Evolutionary conservation across 805 yeast species (phyloP), one percentile per base, ranked within the genome.

Genomic region (Metschnikowia amazonensis): DNA sequence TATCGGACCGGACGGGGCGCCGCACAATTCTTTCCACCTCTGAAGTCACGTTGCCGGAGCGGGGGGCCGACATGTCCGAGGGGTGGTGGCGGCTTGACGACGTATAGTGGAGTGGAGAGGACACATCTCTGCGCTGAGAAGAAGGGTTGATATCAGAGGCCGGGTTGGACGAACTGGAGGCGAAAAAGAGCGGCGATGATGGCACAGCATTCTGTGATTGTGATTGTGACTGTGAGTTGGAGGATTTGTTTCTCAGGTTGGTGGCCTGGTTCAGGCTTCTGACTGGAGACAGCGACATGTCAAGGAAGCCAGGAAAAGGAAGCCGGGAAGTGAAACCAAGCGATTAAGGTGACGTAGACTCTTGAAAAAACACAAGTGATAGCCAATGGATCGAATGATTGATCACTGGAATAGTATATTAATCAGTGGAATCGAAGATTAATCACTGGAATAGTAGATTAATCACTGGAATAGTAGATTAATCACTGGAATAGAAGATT

Each of bases 1-100:
- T 73, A 60, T 89, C 96, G 55, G 94, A 89, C 67, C 97, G 79
- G 45, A 80, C 71, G 46, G 74, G 74, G 42, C 84, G 73, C 48
- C 80, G 64, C 34, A 73, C 65, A 24, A 69, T 65, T 42, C 73
- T 56, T 47, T 67, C 73, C 8, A 67, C 73, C 40, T 75, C 77
- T 53, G 76, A 67, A 28, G 71, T 57, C 45, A 66, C 54, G 48
- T 61, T 62, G 50, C 77, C 81, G 18, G 79, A 72, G 56, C 83
- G 67, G 30, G 66, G 47, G 59, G 53, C 28, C 59, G 60, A 38
- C 60, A 64, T 40, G 50, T 75, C 72, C 42, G 75, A 68, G 27
- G 49, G 41, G 33, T 43, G 48, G 47, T 63, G 70, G 33, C 54
- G 59, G 16, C 62, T 59, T 1, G 72, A 64, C 1, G 81, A 72